Conservation (phyloP, 1,284 basidiomycete genomes). For the Ustilago xerochloae region DNA sequence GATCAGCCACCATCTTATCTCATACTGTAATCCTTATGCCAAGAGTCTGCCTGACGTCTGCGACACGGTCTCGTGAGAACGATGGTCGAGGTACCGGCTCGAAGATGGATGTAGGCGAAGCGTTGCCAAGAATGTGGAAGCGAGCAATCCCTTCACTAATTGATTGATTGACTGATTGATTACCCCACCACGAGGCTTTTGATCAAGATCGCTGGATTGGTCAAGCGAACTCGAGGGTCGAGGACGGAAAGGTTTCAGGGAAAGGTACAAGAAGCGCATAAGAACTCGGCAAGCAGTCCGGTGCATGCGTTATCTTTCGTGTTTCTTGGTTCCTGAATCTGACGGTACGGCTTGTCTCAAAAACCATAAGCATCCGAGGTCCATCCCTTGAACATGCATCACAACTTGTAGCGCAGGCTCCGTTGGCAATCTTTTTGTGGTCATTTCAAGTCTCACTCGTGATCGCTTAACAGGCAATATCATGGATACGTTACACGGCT, state of each 20-base stretch:
- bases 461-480: no score
- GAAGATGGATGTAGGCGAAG: not conserved
- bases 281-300: conserved; percentile 2
- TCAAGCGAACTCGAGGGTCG: not conserved
- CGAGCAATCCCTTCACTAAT: no score
- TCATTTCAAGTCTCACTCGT: no score
- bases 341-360: no score
- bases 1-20: conserved; percentile 2
- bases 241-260: not conserved
- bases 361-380: no score
- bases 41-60: no score
- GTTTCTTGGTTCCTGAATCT: not conserved
- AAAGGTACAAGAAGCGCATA: not conserved
- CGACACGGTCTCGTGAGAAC: no score
- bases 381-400: no score
- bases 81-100: no score
- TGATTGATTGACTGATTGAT: not conserved
- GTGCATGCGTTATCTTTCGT: not conserved
- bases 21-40: not conserved
- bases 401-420: no score
- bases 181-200: not conserved
- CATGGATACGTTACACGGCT: no score
- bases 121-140: not conserved
- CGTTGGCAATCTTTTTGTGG: no score
- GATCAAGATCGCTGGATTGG: not conserved